Percentiles rank a stretch among this genome's conserved stretches.
These are phyloP conservation scores for Keithomyces neogunnii DNA, from an alignment of 2,329 filamentous ascomycete species.

Conservation along the genomic window DNA sequence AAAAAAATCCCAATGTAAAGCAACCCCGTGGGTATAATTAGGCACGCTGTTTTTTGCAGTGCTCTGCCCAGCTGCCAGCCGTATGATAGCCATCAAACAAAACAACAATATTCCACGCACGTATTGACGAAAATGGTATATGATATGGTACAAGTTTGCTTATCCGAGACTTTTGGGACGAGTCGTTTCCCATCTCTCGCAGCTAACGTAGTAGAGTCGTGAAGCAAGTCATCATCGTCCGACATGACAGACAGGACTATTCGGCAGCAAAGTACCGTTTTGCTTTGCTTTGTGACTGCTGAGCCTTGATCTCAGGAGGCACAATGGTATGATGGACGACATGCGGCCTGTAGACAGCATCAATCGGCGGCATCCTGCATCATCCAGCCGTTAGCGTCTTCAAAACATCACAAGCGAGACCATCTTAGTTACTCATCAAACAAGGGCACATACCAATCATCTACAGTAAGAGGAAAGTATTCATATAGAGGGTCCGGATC, in stretches of 20 bases:
- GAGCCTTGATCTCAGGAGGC: slow-evolving; percentile 61
- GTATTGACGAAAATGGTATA: slow-evolving; percentile 1
- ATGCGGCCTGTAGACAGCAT: slow-evolving; percentile 84
- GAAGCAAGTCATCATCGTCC: background rate
- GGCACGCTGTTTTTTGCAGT: slow-evolving; percentile 4
- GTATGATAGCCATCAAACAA: slow-evolving; percentile 2
- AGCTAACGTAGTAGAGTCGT: background rate
- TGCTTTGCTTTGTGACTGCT: slow-evolving; percentile 54
- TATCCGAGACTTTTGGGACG: background rate
- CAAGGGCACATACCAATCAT: slow-evolving; percentile 59
- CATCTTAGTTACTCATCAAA: background rate
- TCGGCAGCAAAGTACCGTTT: slow-evolving; percentile 68
- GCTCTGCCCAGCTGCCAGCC: slow-evolving; percentile 4
- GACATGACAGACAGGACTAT: slow-evolving; percentile 18
- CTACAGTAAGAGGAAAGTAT: slow-evolving; percentile 84
- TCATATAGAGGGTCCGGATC: slow-evolving; percentile 82
- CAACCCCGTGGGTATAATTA: slow-evolving; percentile 5
- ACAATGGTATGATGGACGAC: slow-evolving; percentile 83
- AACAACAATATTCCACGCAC: background rate
- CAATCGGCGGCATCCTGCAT: slow-evolving; percentile 70
- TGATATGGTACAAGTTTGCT: background rate
- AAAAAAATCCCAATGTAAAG: background rate
- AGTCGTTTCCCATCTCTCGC: background rate
- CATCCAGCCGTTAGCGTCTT: background rate
- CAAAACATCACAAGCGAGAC: background rate